Conservation (phyloP, 2,329 filamentous ascomycete species). For the Sordariomycetes sp. region DNA sequence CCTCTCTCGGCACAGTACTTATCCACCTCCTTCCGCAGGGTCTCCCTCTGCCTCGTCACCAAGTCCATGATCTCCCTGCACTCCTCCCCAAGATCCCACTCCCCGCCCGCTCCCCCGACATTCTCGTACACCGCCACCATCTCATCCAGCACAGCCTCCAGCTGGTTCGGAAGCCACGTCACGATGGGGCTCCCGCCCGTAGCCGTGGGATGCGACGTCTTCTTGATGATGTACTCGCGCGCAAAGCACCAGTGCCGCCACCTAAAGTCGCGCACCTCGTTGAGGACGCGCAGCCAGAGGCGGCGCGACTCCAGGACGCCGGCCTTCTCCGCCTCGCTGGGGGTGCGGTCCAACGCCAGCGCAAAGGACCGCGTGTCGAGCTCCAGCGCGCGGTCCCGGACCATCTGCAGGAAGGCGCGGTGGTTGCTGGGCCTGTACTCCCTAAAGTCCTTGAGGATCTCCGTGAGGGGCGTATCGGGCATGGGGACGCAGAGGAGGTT, state of each 20-base stretch:
- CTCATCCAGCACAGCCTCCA: constrained; percentile 58
- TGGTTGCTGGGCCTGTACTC: constrained; percentile 83
- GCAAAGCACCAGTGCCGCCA: constrained; percentile 83
- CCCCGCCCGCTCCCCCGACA: constrained; percentile 21
- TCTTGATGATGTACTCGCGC: constrained; percentile 72
- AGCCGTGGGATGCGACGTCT: constrained; percentile 61
- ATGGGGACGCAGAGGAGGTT: constrained; percentile 77
- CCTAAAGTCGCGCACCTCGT: constrained; percentile 69
- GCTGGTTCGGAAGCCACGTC: constrained; percentile 74
- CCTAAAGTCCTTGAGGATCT: constrained; percentile 79
- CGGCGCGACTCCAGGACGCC: constrained; percentile 38
- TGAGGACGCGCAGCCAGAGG: constrained; percentile 51
- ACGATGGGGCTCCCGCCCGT: constrained; percentile 74
- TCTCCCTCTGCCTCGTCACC: constrained; percentile 49
- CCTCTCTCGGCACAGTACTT: constrained; percentile 59
- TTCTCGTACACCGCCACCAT: constrained; percentile 47
- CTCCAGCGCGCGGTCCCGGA: constrained; percentile 35
- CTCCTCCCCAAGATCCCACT: constrained; percentile 27
- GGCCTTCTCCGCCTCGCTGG: constrained; percentile 10
- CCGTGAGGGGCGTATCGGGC: constrained; percentile 79
- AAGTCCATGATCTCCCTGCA: constrained; percentile 53
- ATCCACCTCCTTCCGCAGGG: constrained; percentile 57
- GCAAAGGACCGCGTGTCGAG: constrained; percentile 47
- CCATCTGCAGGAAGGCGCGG: constrained; percentile 67
- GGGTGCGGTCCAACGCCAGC: constrained; percentile 19